Base-by-base conservation (phyloP, 2,329 filamentous ascomycete species). In the Sporothrix variecibatus region DNA sequence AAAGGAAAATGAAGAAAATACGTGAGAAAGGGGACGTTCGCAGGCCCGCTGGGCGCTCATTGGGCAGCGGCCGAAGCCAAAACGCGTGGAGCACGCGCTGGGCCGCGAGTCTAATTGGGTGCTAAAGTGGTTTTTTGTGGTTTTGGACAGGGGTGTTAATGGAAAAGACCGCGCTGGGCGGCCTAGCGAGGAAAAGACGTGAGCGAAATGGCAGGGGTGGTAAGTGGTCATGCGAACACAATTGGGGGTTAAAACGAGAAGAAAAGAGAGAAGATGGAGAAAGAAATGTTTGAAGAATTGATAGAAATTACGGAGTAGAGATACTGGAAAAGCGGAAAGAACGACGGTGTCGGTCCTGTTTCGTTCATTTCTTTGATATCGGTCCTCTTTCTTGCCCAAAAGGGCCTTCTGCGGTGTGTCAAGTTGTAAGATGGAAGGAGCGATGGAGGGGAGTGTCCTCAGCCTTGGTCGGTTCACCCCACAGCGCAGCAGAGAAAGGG, bases 1-100 rank as follows among this genome's bases (percentile, higher is more conserved):
- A 43, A 68, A 51, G 31, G 65, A 51, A 46, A 28, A 46, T 20
- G 26, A 49, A 1, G 40, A 46, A 40, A 49, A 49, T 26, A 56
- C 11, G 38, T 28, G 38, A 15, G 7, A 56, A 56, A 56, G 11
- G 51, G 23, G 51, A 12, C 51, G 12, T 28, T 8, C 17, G 68
- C 51, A n/a, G 11, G 28, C n/a, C 31, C 56, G 68, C 68, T 11
- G 34, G 20, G 31, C 51, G 34, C 51, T 71, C 34, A 71, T 71
- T 71, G 68, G 68, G 51, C 51, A 23, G 34, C 68, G 49, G 5
- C 58, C 3, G n/a, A 43, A 8, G 23, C 40, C 46, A 69, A 58
- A 58, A 71, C 68, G 68, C 68, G 68, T 71, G 68, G 68, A 71
- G 68, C 34, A 28, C 68, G 68, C 68, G 68, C 68, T 71, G 68